These are phyloP conservation scores for Calonectria pseudoreteaudii DNA, from an alignment of 2,329 filamentous ascomycete species.

Conservation along the genomic window DNA sequence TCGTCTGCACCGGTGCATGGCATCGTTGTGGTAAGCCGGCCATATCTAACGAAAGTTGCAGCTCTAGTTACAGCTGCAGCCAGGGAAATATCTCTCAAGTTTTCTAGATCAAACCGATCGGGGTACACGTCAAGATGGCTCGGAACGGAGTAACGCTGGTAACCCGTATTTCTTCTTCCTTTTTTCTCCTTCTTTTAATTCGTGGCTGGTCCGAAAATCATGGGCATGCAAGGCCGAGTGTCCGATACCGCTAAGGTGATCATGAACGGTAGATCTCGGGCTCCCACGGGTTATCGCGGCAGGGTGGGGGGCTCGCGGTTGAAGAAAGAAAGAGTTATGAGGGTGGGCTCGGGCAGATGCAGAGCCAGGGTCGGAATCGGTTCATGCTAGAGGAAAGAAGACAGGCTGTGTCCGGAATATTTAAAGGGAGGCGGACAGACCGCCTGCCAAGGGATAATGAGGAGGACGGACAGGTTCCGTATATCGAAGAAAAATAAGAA, in stretches of 20 bases:
- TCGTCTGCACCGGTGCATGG: conserved; percentile 62
- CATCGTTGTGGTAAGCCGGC: conserved; percentile 39
- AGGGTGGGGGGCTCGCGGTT: not conserved
- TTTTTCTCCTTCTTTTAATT: not conserved
- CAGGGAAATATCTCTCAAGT: conserved; percentile 14
- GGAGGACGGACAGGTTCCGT: conserved; percentile 41
- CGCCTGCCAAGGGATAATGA: conserved; percentile 15
- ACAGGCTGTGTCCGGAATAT: conserved; percentile 24
- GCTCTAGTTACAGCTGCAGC: not conserved
- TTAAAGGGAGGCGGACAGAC: conserved; percentile 21
- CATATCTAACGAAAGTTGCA: conserved; percentile 21
- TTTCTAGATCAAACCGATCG: not conserved
- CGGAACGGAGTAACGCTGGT: not conserved
- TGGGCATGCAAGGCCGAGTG: not conserved
- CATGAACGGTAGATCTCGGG: conserved; percentile 6
- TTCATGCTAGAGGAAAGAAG: conserved; percentile 6
- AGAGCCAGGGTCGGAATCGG: conserved; percentile 1
- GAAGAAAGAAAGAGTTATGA: not conserved
- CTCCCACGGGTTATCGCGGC: conserved; percentile 4
- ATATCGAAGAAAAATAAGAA: conserved; percentile 39
- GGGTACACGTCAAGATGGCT: not conserved
- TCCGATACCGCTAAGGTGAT: conserved; percentile 10
- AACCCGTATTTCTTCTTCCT: not conserved
- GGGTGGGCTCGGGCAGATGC: not conserved
- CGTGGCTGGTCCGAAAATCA: not conserved